Evolutionary conservation across 2,329 filamentous ascomycete species (phyloP).

Genomic region (Cladosporium sp.): DNA sequence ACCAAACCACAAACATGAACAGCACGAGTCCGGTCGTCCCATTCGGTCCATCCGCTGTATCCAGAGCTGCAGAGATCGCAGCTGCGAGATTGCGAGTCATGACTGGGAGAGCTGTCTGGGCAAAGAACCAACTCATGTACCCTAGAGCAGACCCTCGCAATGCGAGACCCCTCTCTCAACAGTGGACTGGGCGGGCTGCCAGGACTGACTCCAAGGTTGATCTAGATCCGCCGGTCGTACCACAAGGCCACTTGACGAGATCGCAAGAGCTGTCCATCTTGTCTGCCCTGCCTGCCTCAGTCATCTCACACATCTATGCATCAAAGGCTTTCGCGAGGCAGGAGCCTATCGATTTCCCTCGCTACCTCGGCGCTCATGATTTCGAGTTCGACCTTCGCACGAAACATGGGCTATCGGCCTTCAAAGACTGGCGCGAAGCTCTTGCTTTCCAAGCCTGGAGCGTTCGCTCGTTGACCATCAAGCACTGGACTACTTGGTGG

Average conservation of each 20-base stretch:
- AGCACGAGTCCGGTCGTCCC: background rate
- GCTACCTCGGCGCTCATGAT: background rate
- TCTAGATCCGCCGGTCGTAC: background rate
- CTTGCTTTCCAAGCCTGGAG: background rate
- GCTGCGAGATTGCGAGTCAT: background rate
- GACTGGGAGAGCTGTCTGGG: too few species aligned
- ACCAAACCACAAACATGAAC: background rate
- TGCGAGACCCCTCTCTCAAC: background rate
- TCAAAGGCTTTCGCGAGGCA: background rate
- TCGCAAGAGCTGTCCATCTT: background rate
- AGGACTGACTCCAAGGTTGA: background rate
- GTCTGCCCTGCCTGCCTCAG: background rate
- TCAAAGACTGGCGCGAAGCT: background rate
- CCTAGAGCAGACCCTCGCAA: background rate
- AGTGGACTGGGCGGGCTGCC: background rate
- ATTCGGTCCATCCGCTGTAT: background rate
- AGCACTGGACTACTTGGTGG: conserved; percentile 10
- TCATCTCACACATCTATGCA: background rate
- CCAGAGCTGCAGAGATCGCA: background rate
- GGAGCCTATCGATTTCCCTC: background rate
- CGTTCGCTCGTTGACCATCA: background rate
- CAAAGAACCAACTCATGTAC: background rate
- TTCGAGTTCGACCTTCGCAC: conserved; percentile 5
- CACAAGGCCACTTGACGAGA: background rate
- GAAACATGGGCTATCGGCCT: background rate